Base-by-base conservation (phyloP, 345 rosid species). In the Trapa bicornis region DNA sequence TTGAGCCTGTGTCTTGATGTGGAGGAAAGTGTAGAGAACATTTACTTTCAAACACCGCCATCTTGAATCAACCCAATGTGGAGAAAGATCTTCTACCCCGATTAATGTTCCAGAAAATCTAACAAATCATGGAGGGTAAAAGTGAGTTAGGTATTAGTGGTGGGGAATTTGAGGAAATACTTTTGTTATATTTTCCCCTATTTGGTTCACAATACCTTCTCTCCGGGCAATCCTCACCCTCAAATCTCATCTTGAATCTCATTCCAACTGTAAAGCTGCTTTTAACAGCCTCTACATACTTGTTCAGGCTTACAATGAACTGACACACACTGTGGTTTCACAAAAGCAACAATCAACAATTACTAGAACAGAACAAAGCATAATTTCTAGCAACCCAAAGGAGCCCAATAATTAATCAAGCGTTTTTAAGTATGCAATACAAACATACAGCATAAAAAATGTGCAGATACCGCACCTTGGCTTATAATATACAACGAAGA, bases 21-120 rank as follows among this genome's bases (percentile, higher is more conserved):
- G 39, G 15, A 17, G 6, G 42, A 58, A 0, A 1, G 37, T 17
- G 64, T n/a, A 5, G 39, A 70, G 39, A 43, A 10, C 61, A 37
- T 56, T 75, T 87, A 92, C 99, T 81, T 81, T 79, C 71, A 94
- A 67, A 29, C 89, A 83, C 56, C 97, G 88, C 99, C 99, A 91
- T 73, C 71, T 80, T 53, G 97, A 91, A 65, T 81, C 91, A 57
- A 81, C 65, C 97, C 97, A 91, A 68, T 85, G 84, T 66, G 83
- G 80, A 75, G 96, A 88, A 73, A 86, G 71, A 75, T 90, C 89
- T 68, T 86, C 92, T 57, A 80, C 79, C 36, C 97, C 96, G 75
- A 91, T 82, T 61, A 91, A 86, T 33, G 97, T 91, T 64, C 96
- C 99, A 10, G 92, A 84, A 79, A 84, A 87, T 79, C 99, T 94